Percentiles rank a stretch among this genome's conserved stretches.
Conservation (phyloP, 1,284 basidiomycete genomes). For the Erythrobasidium hasegawianum region DNA sequence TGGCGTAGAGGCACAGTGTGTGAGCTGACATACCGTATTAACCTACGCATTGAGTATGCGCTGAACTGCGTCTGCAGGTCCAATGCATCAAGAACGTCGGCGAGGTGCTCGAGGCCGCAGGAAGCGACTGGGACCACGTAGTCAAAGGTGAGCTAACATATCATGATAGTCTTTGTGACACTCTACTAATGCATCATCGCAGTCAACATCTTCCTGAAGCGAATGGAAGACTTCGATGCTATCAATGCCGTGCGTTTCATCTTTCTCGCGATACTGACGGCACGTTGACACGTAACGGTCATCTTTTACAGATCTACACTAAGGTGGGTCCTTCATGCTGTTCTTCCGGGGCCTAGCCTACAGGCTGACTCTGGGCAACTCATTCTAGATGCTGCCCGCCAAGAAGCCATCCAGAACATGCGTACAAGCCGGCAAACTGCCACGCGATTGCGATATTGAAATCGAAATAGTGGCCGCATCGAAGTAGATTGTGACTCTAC, state of each 20-base stretch:
- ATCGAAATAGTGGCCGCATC: constrained; percentile 21
- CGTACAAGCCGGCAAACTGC: constrained; percentile 17
- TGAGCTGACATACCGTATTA: constrained; percentile 43
- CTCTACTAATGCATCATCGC: background rate
- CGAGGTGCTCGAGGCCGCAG: constrained; percentile 26
- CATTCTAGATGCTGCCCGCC: constrained; percentile 12
- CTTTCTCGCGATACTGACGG: background rate
- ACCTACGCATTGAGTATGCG: background rate
- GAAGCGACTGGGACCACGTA: constrained; percentile 25
- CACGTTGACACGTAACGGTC: too few species aligned
- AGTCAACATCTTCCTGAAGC: constrained; percentile 29
- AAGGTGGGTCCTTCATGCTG: too few species aligned
- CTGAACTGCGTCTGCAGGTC: background rate
- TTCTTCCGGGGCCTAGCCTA: too few species aligned
- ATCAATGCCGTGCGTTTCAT: constrained; percentile 16
- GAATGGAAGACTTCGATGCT: constrained; percentile 30
- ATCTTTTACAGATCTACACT: background rate
- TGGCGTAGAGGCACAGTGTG: constrained; percentile 60
- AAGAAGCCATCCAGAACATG: constrained; percentile 27
- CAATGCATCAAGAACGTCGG: constrained; percentile 13
- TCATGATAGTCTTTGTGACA: background rate
- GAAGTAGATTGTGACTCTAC: too few species aligned
- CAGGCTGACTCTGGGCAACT: too few species aligned
- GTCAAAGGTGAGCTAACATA: constrained; percentile 1
- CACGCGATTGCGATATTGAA: constrained; percentile 19